Conservation (phyloP, 352 stramenopile genomes). For the Globisporangium ultimum region DNA sequence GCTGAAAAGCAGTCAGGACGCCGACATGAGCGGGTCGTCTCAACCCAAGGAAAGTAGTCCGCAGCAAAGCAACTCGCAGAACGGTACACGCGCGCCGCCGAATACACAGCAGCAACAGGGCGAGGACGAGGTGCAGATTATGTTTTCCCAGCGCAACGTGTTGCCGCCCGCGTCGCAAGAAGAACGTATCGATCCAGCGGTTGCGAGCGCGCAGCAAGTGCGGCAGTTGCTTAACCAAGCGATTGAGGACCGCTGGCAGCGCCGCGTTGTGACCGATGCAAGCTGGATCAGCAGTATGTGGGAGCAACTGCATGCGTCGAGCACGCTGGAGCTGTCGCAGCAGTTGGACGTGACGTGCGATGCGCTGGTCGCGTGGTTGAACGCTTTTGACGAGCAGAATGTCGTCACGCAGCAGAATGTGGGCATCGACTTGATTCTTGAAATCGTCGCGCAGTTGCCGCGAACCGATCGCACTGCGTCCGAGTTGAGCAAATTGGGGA, state of each 20-base stretch:
- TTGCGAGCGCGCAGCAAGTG: neutral
- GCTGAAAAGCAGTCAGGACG: slow-evolving; percentile 11
- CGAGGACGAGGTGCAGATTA: slow-evolving; percentile 5
- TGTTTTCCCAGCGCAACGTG: slow-evolving; percentile 8
- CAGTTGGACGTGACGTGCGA: slow-evolving; percentile 35
- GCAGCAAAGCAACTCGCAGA: neutral
- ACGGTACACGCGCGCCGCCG: neutral
- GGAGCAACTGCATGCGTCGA: slow-evolving; percentile 24
- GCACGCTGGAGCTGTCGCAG: slow-evolving; percentile 28
- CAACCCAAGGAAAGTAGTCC: neutral
- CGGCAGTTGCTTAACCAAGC: slow-evolving; percentile 16
- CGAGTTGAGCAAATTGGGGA: neutral
- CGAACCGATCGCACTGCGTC: neutral
- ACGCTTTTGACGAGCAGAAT: slow-evolving; percentile 4
- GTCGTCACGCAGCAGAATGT: slow-evolving; percentile 9
- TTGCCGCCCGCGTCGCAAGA: neutral
- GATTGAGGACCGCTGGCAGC: slow-evolving; percentile 22
- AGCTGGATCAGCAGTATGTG: slow-evolving; percentile 31
- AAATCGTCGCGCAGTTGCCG: slow-evolving; percentile 16
- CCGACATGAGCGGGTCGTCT: slow-evolving; percentile 2
- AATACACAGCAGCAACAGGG: neutral
- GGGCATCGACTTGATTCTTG: slow-evolving; percentile 17
- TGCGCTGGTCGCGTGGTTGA: slow-evolving; percentile 34
- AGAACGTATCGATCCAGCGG: neutral
- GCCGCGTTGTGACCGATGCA: slow-evolving; percentile 12